These are phyloP conservation scores for Colletotrichum somersetense DNA, from an alignment of 2,329 filamentous ascomycete genomes.

Conservation along the genomic window DNA sequence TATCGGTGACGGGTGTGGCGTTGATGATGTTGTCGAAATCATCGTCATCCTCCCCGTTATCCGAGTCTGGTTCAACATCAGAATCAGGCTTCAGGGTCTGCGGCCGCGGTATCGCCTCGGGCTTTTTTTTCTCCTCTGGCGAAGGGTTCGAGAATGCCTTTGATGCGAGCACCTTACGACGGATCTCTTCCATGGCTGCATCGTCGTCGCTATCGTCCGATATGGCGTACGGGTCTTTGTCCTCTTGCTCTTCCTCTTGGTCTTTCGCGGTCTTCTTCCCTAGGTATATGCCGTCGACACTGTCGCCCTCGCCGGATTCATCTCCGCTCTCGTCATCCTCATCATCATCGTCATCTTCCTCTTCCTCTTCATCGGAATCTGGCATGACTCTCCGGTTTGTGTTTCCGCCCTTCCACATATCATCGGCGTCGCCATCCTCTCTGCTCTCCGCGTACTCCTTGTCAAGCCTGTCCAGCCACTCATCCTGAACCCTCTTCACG, in stretches of 20 bases:
- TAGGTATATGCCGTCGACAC: constrained; percentile 70
- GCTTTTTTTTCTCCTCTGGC: constrained; percentile 64
- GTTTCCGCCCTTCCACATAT: constrained; percentile 93
- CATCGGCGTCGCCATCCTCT: constrained; percentile 73
- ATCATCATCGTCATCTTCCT: constrained; percentile 62
- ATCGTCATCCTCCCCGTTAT: constrained; percentile 75
- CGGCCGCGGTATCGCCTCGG: constrained; percentile 73
- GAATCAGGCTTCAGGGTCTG: constrained; percentile 70
- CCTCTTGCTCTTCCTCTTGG: constrained; percentile 60
- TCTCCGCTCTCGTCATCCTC: constrained; percentile 60
- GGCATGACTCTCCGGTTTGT: constrained; percentile 74
- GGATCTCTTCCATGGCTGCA: constrained; percentile 89
- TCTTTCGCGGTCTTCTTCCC: constrained; percentile 62
- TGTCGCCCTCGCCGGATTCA: constrained; percentile 59
- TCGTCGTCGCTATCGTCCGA: constrained; percentile 87
- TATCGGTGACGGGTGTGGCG: constrained; percentile 89
- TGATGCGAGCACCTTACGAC: constrained; percentile 89
- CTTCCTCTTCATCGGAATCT: constrained; percentile 68
- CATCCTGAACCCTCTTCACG: constrained; percentile 85
- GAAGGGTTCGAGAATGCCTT: constrained; percentile 82
- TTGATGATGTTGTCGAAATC: constrained; percentile 95
- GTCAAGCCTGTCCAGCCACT: constrained; percentile 92
- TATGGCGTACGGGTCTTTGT: constrained; percentile 78
- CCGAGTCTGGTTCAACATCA: constrained; percentile 78
- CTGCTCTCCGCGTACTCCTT: constrained; percentile 87